These are phyloP conservation scores for Fusarium sp. DNA, from an alignment of 2,329 filamentous ascomycete species.

Conservation along the genomic window DNA sequence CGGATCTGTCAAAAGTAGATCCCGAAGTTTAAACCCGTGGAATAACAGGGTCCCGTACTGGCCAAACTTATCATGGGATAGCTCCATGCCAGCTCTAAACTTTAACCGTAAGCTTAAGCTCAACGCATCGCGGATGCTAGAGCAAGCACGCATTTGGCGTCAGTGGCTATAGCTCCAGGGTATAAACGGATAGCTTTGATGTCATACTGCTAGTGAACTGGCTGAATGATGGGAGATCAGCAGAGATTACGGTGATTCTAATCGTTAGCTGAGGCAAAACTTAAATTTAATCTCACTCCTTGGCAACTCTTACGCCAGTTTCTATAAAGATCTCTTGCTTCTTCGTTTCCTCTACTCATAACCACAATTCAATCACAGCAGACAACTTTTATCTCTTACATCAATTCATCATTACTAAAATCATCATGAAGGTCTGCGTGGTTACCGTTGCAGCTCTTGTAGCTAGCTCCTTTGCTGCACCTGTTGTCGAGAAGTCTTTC, in stretches of 20 bases:
- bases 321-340: constrained; percentile 14
- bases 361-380: too few species aligned
- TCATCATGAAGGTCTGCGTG: constrained; percentile 5
- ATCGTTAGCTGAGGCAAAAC: not conserved
- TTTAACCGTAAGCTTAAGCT: not conserved
- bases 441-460: not conserved
- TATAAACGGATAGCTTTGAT: not conserved
- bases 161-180: not conserved
- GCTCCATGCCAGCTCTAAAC: constrained; percentile 18
- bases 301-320: not conserved
- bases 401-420: rapidly evolving
- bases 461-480: constrained; percentile 1
- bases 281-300: not conserved
- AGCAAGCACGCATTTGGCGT: constrained; percentile 1
- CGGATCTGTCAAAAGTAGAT: not conserved
- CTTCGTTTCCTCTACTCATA: too few species aligned
- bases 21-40: not conserved
- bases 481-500: not conserved
- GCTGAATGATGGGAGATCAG: not conserved
- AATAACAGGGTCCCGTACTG: not conserved
- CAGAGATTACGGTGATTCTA: not conserved
- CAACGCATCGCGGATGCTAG: not conserved
- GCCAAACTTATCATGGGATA: not conserved
- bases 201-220: not conserved
- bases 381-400: not conserved